Conservation (phyloP, 805 yeast species). For the Maudiozyma bulderi region DNA sequence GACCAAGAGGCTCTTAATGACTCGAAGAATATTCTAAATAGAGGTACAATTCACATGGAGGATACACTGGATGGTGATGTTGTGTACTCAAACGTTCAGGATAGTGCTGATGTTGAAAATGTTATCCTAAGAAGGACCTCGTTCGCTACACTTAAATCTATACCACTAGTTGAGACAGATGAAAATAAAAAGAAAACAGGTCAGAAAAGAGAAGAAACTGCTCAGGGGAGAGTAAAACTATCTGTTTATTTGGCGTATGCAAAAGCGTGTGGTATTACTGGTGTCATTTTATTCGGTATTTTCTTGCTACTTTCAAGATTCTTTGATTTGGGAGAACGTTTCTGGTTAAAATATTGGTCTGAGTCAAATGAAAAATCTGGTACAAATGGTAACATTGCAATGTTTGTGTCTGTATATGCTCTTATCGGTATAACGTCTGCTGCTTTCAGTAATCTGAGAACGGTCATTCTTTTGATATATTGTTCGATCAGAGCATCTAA, state of each 20-base stretch:
- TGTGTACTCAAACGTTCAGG: background rate
- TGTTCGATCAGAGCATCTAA: constrained; percentile 50
- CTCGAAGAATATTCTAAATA: background rate
- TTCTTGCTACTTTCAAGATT: constrained; percentile 31
- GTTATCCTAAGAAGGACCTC: constrained; percentile 46
- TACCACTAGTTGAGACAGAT: constrained; percentile 24
- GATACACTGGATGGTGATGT: no score
- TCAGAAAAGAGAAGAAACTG: constrained; percentile 44
- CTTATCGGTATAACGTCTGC: constrained; percentile 46
- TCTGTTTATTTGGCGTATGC: constrained; percentile 45
- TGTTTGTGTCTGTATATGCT: constrained; percentile 47
- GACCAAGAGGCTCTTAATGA: background rate
- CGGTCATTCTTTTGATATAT: constrained; percentile 40
- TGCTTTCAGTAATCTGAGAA: constrained; percentile 36
- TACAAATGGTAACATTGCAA: constrained; percentile 34
- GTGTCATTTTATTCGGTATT: constrained; percentile 35
- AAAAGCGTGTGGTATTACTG: constrained; percentile 47
- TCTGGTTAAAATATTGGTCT: constrained; percentile 66
- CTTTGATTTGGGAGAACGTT: constrained; percentile 37
- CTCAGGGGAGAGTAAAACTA: constrained; percentile 49
- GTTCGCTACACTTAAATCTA: constrained; percentile 46
- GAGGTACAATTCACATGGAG: no score
- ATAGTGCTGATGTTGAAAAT: constrained; percentile 6
- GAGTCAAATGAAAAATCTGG: constrained; percentile 39
- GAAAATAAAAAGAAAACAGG: constrained; percentile 32